Conservation (phyloP, 805 yeast genomes). For the Kuraishia hungarica region DNA sequence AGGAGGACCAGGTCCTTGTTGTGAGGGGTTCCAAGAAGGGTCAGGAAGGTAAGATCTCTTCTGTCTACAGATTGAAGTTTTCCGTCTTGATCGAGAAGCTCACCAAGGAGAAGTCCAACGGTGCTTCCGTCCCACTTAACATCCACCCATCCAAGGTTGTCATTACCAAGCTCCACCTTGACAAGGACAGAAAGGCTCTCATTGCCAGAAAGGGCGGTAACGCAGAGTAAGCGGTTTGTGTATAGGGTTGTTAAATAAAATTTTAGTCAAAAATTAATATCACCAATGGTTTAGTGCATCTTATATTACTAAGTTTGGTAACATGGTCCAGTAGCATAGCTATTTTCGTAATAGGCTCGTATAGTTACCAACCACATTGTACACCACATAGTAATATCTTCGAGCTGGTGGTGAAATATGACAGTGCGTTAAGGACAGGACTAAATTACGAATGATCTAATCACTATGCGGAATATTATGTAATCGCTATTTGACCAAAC, state of each 20-base stretch:
- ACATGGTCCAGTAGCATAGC: too few species aligned
- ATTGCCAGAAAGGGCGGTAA: constrained; percentile 98
- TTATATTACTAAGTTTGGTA: too few species aligned
- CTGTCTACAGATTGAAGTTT: constrained; percentile 98
- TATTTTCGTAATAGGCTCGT: too few species aligned
- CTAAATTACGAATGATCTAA: too few species aligned
- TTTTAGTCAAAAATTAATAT: background rate
- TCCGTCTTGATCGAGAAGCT: constrained; percentile 95
- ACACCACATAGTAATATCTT: too few species aligned
- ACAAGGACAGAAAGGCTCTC: constrained; percentile 98
- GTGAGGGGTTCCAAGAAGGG: constrained; percentile 99
- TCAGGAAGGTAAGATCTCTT: constrained; percentile 95
- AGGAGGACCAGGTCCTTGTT: constrained; percentile 91
- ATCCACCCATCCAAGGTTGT: constrained; percentile 98
- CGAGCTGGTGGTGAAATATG: too few species aligned
- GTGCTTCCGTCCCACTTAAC: constrained; percentile 95
- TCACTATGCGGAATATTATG: too few species aligned
- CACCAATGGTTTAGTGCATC: background rate
- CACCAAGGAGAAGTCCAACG: constrained; percentile 95
- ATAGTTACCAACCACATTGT: too few species aligned
- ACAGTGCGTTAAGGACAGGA: too few species aligned
- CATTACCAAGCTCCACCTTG: constrained; percentile 96
- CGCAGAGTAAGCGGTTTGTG: constrained; percentile 55
- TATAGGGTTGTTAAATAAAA: background rate
- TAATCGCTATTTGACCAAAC: too few species aligned